Conservation (phyloP, 495 filamentous ascomycete species). For the Pyronema omphalodes region DNA sequence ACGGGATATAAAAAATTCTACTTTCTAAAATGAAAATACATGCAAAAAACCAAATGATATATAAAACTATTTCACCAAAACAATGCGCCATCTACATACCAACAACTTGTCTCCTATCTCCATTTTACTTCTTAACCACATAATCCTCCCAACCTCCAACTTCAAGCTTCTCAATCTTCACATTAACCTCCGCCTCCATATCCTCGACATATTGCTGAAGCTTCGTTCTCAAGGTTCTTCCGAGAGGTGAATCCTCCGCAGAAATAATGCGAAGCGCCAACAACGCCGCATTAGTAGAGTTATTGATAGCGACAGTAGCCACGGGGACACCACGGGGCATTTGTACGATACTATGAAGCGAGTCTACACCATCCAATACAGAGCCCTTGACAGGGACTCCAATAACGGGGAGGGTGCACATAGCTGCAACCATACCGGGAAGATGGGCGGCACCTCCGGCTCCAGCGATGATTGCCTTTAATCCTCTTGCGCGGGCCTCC, state of each 20-base stretch:
- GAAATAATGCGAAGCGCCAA: constrained; percentile 75
- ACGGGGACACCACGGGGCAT: constrained; percentile 83
- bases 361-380: constrained; percentile 74
- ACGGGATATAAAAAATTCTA: too few relatives aligned
- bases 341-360: constrained; percentile 74
- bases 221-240: constrained; percentile 33
- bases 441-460: constrained; percentile 85
- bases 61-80: too few relatives aligned
- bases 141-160: constrained; percentile 56
- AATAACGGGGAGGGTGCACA: constrained; percentile 78
- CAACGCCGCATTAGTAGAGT: constrained; percentile 79
- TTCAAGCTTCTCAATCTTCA: constrained; percentile 47
- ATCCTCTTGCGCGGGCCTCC: constrained; percentile 44
- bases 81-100: too few relatives aligned
- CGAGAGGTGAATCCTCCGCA: constrained; percentile 37
- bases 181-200: constrained; percentile 44
- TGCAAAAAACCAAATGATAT: too few relatives aligned
- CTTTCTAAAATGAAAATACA: too few relatives aligned
- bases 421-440: constrained; percentile 78
- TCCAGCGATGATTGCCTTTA: constrained; percentile 86
- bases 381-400: constrained; percentile 82
- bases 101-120: too few relatives aligned
- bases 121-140: constrained; percentile 35
- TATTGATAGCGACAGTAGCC: constrained; percentile 82
- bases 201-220: constrained; percentile 47